Conservation (phyloP, 371 early-diverging fungal genomes). For the Apophysomyces ossiformis region DNA sequence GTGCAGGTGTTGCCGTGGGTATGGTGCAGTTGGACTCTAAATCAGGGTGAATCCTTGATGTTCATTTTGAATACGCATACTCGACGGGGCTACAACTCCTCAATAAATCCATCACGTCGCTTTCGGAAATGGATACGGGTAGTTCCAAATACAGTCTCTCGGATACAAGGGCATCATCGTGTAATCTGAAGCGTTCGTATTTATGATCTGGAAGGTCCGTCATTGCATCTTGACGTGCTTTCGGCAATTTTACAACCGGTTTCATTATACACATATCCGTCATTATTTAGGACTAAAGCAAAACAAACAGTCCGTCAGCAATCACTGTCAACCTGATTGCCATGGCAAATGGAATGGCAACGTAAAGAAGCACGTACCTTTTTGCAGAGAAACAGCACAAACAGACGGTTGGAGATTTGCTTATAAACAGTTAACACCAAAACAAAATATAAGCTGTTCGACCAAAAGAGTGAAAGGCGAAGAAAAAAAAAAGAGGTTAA, state of each 20-base stretch:
- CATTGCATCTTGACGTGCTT: conserved; percentile 14
- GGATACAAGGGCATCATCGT: conserved; percentile 22
- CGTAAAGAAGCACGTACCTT: conserved; percentile 1
- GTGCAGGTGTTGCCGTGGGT: conserved; percentile 11
- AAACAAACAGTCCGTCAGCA: background rate
- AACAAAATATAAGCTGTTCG: background rate
- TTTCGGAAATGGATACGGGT: conserved; percentile 29
- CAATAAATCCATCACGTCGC: conserved; percentile 39
- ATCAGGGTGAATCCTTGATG: conserved; percentile 15
- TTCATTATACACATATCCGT: conserved; percentile 13
- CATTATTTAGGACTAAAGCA: conserved; percentile 7
- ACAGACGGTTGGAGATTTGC: no score
- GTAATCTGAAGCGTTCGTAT: background rate
- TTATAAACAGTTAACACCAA: no score
- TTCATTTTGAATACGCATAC: conserved; percentile 27
- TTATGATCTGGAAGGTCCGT: conserved; percentile 6
- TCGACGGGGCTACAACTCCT: conserved; percentile 34
- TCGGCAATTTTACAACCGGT: conserved; percentile 19
- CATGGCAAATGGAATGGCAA: conserved; percentile 8
- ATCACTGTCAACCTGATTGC: conserved; percentile 1
- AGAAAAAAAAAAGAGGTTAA: conserved; percentile 13
- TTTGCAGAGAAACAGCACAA: background rate
- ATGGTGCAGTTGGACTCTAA: conserved; percentile 12
- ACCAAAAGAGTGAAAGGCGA: background rate
- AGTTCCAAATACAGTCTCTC: conserved; percentile 32